These are phyloP conservation scores for Talaromyces funiculosus DNA, from an alignment of 2,329 filamentous ascomycete genomes.

Conservation along the genomic window DNA sequence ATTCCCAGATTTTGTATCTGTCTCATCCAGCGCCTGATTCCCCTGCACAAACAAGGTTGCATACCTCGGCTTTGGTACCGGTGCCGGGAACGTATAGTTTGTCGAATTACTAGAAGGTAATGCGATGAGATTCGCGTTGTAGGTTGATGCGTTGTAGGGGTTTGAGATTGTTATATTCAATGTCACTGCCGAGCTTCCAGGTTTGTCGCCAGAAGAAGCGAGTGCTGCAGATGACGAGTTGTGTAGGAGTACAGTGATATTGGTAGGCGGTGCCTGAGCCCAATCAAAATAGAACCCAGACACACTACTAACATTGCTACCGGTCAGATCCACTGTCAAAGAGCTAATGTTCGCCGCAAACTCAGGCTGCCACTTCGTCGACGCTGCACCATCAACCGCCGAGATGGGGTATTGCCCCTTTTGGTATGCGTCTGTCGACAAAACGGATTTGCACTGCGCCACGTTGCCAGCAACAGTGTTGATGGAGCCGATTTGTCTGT, in stretches of 20 bases:
- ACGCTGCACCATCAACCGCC: conserved; percentile 60
- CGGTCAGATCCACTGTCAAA: conserved; percentile 52
- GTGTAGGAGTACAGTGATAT: conserved; percentile 51
- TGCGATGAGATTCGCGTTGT: conserved; percentile 29
- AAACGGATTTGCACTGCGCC: conserved; percentile 56
- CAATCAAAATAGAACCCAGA: conserved; percentile 55
- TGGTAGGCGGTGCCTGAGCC: conserved; percentile 51
- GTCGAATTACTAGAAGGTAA: conserved; percentile 40
- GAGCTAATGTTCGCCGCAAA: conserved; percentile 47
- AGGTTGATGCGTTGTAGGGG: conserved; percentile 27
- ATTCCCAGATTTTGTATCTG: conserved; percentile 27
- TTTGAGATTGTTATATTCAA: conserved; percentile 24
- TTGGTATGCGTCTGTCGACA: conserved; percentile 44
- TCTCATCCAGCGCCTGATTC: conserved; percentile 34
- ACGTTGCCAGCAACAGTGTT: conserved; percentile 56
- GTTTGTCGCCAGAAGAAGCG: neutral
- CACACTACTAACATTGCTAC: conserved; percentile 23
- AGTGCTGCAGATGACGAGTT: conserved; percentile 32
- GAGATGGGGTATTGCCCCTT: conserved; percentile 65
- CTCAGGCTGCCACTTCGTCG: conserved; percentile 62
- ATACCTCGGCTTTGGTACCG: conserved; percentile 33
- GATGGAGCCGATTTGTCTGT: conserved; percentile 52
- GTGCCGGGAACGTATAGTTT: conserved; percentile 28
- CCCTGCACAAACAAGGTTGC: conserved; percentile 42
- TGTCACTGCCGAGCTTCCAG: neutral